A percentile compares a stretch with the other conserved stretches of the same genome.
These are phyloP conservation scores for Xerocomellus dryophilus DNA, from an alignment of 768 basidiomycete genomes.

Conservation along the genomic window DNA sequence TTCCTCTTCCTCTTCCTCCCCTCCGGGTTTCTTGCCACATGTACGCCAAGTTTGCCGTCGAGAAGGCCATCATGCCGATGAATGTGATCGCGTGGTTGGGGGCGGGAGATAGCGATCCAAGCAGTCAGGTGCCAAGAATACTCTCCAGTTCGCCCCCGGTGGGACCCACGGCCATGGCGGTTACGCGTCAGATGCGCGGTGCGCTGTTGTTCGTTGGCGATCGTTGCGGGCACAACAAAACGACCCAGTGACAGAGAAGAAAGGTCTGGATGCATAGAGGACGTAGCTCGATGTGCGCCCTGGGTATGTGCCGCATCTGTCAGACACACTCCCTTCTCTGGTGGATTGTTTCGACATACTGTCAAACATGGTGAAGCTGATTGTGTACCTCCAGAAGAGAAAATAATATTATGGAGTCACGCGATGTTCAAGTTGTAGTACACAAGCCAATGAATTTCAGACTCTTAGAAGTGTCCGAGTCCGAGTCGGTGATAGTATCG, in stretches of 20 bases:
- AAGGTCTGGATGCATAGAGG: slow-evolving; percentile 52
- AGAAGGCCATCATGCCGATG: slow-evolving; percentile 36
- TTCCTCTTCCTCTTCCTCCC: slow-evolving; percentile 31
- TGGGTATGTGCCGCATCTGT: not conserved
- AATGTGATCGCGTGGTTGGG: slow-evolving; percentile 46
- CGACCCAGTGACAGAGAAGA: slow-evolving; percentile 51
- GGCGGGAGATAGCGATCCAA: slow-evolving; percentile 47
- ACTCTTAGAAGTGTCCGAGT: too few relatives aligned
- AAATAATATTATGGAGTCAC: too few relatives aligned
- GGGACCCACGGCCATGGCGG: slow-evolving; percentile 52
- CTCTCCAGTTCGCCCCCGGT: slow-evolving; percentile 56
- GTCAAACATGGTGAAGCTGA: slow-evolving; percentile 9
- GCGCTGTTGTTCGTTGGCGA: slow-evolving; percentile 58
- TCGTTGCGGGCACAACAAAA: slow-evolving; percentile 50
- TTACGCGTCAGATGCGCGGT: slow-evolving; percentile 54
- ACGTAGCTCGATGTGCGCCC: slow-evolving; percentile 33
- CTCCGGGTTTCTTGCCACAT: slow-evolving; percentile 40
- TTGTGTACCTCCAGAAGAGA: slow-evolving; percentile 41
- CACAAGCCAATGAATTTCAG: too few relatives aligned
- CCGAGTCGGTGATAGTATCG: too few relatives aligned
- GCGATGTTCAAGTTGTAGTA: too few relatives aligned
- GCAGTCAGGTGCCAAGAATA: slow-evolving; percentile 58
- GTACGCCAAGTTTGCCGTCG: slow-evolving; percentile 39
- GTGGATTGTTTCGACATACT: not conserved
- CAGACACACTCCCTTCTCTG: not conserved